Conservation (phyloP, 495 filamentous ascomycete genomes). For the Talaromyces thailandensis region DNA sequence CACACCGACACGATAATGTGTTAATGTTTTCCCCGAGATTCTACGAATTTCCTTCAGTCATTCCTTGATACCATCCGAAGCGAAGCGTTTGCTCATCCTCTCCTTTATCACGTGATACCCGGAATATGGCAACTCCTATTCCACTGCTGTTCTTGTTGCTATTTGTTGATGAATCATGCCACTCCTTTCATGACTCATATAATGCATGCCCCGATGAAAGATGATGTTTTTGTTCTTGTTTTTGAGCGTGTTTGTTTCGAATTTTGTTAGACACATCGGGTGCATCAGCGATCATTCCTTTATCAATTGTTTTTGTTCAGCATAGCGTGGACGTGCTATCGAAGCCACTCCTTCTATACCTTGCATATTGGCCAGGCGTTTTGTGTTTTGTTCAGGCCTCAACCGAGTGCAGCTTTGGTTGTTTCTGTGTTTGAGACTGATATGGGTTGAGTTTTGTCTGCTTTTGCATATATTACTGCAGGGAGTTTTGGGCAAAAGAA, state of each 20-base stretch:
- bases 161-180: slow-evolving; percentile 9
- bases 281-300: slow-evolving; percentile 9
- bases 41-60: slow-evolving; percentile 17
- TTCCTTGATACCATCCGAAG: slow-evolving; percentile 26
- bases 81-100: slow-evolving; percentile 20
- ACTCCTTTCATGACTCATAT: slow-evolving; percentile 10
- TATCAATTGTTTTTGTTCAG: slow-evolving; percentile 10
- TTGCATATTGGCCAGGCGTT: slow-evolving; percentile 8
- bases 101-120: slow-evolving; percentile 9
- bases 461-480: slow-evolving; percentile 1
- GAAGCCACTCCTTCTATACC: slow-evolving; percentile 7
- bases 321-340: slow-evolving; percentile 9
- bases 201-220: slow-evolving; percentile 9
- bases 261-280: slow-evolving; percentile 13
- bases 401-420: neutral
- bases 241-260: slow-evolving; percentile 35
- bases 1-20: slow-evolving; percentile 6
- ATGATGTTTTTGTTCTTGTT: slow-evolving; percentile 18
- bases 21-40: slow-evolving; percentile 5
- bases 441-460: neutral
- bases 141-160: slow-evolving; percentile 1
- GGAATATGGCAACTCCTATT: neutral
- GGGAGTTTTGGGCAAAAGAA: neutral
- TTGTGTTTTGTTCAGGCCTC: neutral
- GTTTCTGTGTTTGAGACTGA: neutral